Conservation (phyloP, 2,329 filamentous ascomycete genomes). For the Keithomyces neogunnii region DNA sequence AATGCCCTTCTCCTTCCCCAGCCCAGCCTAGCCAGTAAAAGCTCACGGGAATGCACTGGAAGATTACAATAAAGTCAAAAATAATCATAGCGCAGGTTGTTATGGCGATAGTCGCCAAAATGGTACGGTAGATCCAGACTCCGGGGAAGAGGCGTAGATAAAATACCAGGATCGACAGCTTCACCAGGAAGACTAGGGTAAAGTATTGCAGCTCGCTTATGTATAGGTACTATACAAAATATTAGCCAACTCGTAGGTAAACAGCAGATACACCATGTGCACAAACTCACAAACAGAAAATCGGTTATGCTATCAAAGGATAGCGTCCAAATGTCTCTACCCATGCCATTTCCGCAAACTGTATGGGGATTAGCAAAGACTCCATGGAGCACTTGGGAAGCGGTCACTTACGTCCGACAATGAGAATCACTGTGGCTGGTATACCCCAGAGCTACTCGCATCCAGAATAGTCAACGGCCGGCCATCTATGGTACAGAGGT, state of each 20-base stretch:
- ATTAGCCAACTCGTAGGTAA: no score
- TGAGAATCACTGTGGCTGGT: no score
- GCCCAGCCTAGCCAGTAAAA: conserved; percentile 42
- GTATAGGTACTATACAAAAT: conserved; percentile 24
- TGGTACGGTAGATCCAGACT: conserved; percentile 20
- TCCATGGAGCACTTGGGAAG: neutral
- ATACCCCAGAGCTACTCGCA: no score
- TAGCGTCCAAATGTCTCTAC: conserved; percentile 36
- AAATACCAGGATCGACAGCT: conserved; percentile 39
- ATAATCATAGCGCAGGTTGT: conserved; percentile 24
- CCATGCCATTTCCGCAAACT: conserved; percentile 23
- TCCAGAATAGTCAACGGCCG: no score
- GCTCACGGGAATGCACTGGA: conserved; percentile 36
- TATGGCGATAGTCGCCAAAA: conserved; percentile 27
- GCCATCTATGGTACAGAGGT: no score
- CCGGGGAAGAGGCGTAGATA: conserved; percentile 40
- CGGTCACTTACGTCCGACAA: neutral
- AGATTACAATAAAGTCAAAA: conserved; percentile 31
- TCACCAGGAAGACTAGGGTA: conserved; percentile 29
- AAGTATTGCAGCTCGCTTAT: conserved; percentile 31
- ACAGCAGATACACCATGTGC: no score
- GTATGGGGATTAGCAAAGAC: neutral
- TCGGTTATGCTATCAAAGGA: conserved; percentile 26
- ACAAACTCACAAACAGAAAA: conserved; percentile 17
- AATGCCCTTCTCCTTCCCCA: conserved; percentile 30